Evolutionary conservation across 768 basidiomycete genomes (phyloP).

Genomic region (Tulasnella sp.): DNA sequence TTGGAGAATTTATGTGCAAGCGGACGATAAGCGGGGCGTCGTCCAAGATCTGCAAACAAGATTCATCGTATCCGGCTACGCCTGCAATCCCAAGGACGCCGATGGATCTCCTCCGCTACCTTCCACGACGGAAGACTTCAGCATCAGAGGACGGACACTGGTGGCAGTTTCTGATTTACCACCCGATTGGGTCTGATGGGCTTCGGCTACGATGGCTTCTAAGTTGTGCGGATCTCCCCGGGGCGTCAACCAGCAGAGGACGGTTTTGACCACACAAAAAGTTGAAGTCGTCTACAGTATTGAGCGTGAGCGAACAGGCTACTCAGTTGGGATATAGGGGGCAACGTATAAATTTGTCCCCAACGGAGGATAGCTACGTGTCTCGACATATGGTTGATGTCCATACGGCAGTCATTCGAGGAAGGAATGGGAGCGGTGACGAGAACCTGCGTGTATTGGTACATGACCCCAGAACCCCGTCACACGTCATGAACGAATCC

Average conservation of each 20-base stretch:
- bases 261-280: conserved; percentile 73
- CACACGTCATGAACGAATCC: conserved; percentile 93
- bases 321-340: background rate
- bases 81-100: conserved; percentile 82
- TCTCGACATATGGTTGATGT: conserved; percentile 52
- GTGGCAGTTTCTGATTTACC: conserved; percentile 23
- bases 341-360: conserved; percentile 78
- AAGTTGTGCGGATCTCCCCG: conserved; percentile 81
- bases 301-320: background rate
- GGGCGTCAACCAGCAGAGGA: conserved; percentile 76
- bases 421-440: conserved; percentile 89
- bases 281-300: conserved; percentile 78
- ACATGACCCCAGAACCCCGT: conserved; percentile 80
- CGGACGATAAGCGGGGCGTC: conserved; percentile 87
- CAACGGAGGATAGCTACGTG: conserved; percentile 82
- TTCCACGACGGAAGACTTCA: conserved; percentile 19
- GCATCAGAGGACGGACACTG: background rate
- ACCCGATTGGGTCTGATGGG: conserved; percentile 69
- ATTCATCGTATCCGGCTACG: conserved; percentile 62
- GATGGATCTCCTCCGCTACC: conserved; percentile 71
- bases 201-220: conserved; percentile 79
- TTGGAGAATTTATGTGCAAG: conserved; percentile 65
- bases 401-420: conserved; percentile 82
- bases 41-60: conserved; percentile 77
- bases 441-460: conserved; percentile 83